Evolutionary conservation across 148 eudicot genomes (phyloP), one percentile per base, ranked within the genome.

Genomic region (Cornus suecica): DNA sequence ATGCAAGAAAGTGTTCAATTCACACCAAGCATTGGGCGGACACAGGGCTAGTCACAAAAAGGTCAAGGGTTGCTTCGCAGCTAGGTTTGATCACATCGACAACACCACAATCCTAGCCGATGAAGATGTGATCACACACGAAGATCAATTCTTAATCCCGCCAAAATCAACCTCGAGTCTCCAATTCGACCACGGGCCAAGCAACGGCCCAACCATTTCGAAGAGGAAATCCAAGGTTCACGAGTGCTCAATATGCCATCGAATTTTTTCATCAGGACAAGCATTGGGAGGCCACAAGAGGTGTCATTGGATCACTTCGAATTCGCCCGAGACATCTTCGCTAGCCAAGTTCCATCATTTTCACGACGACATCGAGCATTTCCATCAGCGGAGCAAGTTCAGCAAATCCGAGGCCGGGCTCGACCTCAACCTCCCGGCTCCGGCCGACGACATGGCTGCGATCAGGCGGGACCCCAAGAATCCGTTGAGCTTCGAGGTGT

Each of bases 201-300:
- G 78, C 81, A 6, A 15, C 66, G 30, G 34, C 52, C 0, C 83
- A 84, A n/a, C n/a, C 15, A 66, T 77, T 31, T 66, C 89, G 5
- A 91, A 81, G 81, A 86, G 80, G 75, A 91, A 84, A 54, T 73
- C 98, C 0, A 90, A 91, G 61, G 94, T 89, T 2, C 99, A 95
- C 37, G 89, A 92, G 74, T 95, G 97, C 77, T 83, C 96, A 5
- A 89, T 95, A 20, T 95, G 99, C 34, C 91, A 90, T 31, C 74
- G 90, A 25, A 76, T 90, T 23, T 95, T 95, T 76, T 78, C 92
- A 0, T 89, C 97, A 0, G 99, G 97, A 1, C 97, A 95, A 80
- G 99, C 99, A 7, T 54, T 95, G 5, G 99, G 99, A 3, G 97
- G 97, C 10, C 99, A 92, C 78, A 92, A 95, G 76, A 88, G 99